Percentiles rank a stretch among this genome's conserved stretches.
Conservation (phyloP, 2,329 filamentous ascomycete species). For the Fusarium anthophilum region DNA sequence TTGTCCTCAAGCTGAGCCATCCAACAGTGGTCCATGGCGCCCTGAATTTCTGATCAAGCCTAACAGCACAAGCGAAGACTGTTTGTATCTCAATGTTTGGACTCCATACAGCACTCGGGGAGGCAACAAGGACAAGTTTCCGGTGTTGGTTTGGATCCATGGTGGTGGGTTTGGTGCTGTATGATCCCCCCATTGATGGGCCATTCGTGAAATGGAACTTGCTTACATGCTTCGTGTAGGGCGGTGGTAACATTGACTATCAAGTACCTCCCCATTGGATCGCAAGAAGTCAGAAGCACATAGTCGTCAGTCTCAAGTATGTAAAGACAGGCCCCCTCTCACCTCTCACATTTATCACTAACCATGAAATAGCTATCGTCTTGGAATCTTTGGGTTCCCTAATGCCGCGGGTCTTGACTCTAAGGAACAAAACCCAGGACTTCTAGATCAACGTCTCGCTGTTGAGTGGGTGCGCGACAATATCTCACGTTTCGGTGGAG, state of each 20-base stretch:
- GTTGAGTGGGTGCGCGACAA: constrained; percentile 2
- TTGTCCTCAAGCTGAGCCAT: constrained; percentile 10
- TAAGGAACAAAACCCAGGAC: not conserved
- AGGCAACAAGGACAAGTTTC: not conserved
- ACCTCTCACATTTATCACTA: too few relatives aligned
- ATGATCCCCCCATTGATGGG: too few relatives aligned
- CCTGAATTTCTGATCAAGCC: constrained; percentile 13
- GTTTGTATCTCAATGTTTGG: constrained; percentile 4
- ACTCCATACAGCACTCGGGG: not conserved
- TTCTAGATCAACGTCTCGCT: constrained; percentile 9
- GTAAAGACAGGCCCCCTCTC: not conserved
- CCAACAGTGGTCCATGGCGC: not conserved
- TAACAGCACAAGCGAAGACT: constrained; percentile 4
- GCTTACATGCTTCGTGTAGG: not conserved
- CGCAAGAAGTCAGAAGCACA: constrained; percentile 2
- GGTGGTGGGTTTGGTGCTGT: not conserved
- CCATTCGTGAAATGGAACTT: too few relatives aligned
- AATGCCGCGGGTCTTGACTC: not conserved
- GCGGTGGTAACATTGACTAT: constrained; percentile 1
- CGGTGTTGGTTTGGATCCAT: constrained; percentile 4
- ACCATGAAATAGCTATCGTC: not conserved
- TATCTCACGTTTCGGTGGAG: not conserved
- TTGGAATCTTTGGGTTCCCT: constrained; percentile 1
- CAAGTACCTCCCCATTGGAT: not conserved
- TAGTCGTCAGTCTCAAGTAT: constrained; percentile 12